These are phyloP conservation scores for Rhodotorula sp. DNA, from an alignment of 1,284 basidiomycete species.

Conservation along the genomic window DNA sequence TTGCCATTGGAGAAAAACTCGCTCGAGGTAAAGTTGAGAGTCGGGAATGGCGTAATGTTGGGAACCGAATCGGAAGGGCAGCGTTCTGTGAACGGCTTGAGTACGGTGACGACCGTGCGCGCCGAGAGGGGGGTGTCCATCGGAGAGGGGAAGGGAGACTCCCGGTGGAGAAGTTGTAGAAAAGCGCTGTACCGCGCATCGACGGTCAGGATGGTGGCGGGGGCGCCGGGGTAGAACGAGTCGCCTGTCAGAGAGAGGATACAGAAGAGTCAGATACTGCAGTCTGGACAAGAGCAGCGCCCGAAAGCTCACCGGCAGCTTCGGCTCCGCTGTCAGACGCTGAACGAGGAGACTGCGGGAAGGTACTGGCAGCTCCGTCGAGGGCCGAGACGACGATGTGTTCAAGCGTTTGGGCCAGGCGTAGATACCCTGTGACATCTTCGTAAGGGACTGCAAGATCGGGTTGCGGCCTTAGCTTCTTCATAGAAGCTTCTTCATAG, in stretches of 20 bases:
- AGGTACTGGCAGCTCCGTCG: slow-evolving; percentile 46
- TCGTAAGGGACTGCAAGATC: slow-evolving; percentile 53
- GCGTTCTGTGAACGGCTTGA: slow-evolving; percentile 47
- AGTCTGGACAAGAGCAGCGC: too few species aligned
- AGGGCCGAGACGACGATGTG: slow-evolving; percentile 60
- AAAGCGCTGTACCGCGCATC: slow-evolving; percentile 43
- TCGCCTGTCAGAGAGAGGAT: not conserved
- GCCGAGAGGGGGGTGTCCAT: slow-evolving; percentile 35
- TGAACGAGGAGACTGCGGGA: not conserved
- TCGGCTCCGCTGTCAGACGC: too few species aligned
- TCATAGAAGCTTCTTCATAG: too few species aligned
- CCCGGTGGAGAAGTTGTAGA: slow-evolving; percentile 5
- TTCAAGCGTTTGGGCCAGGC: slow-evolving; percentile 59
- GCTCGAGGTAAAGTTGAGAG: slow-evolving; percentile 48
- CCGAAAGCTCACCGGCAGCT: too few species aligned
- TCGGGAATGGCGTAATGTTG: slow-evolving; percentile 52
- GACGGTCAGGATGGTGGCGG: slow-evolving; percentile 49
- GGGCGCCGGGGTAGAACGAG: slow-evolving; percentile 48
- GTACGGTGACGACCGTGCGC: slow-evolving; percentile 28
- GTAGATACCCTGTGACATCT: slow-evolving; percentile 57
- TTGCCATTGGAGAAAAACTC: slow-evolving; percentile 45
- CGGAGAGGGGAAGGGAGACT: slow-evolving; percentile 15
- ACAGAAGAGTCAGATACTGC: not conserved
- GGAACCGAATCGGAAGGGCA: slow-evolving; percentile 56
- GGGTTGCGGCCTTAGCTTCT: too few species aligned